phyloP scores from a whole-genome alignment of 192 early-diverging fungal species.

The Entophlyctis luteolus region DNA sequence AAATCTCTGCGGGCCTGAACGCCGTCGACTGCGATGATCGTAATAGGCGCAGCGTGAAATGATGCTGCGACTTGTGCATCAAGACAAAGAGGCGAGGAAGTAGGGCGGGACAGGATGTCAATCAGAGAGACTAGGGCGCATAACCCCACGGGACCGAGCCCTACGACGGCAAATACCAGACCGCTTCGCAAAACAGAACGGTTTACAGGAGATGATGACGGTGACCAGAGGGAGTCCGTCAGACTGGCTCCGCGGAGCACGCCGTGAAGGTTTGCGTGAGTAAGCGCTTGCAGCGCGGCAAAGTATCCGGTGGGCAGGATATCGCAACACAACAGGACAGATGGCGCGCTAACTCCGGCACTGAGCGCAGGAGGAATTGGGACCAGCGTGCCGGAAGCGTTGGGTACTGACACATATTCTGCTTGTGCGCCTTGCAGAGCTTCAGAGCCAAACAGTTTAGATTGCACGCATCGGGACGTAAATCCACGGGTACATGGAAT shows the following conservation, averaged over 20 bases:
- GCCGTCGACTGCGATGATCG: slow-evolving; percentile 1
- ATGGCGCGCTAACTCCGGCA: slow-evolving; percentile 32
- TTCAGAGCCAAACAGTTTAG: background rate
- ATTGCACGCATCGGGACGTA: background rate
- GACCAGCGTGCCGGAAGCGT: slow-evolving; percentile 43
- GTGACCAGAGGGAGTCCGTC: background rate
- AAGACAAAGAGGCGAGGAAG: slow-evolving; percentile 9
- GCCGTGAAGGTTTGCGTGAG: slow-evolving; percentile 23
- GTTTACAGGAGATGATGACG: background rate
- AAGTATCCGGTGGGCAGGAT: slow-evolving; percentile 56
- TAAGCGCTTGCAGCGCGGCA: slow-evolving; percentile 49
- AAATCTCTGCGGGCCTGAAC: background rate
- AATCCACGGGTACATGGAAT: background rate
- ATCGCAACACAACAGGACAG: slow-evolving; percentile 49
- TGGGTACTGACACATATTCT: slow-evolving; percentile 52
- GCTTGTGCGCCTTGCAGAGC: slow-evolving; percentile 49
- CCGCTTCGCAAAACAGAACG: no score
- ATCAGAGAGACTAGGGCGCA: slow-evolving; percentile 42
- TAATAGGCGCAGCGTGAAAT: background rate
- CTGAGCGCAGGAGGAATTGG: no score
- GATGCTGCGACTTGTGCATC: background rate
- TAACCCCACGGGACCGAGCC: slow-evolving; percentile 56
- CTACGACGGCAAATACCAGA: slow-evolving; percentile 41
- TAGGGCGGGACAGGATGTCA: slow-evolving; percentile 7
- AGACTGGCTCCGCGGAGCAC: background rate